Conservation (phyloP, 2,329 filamentous ascomycete genomes). For the Trichoderma atrobrunneum region DNA sequence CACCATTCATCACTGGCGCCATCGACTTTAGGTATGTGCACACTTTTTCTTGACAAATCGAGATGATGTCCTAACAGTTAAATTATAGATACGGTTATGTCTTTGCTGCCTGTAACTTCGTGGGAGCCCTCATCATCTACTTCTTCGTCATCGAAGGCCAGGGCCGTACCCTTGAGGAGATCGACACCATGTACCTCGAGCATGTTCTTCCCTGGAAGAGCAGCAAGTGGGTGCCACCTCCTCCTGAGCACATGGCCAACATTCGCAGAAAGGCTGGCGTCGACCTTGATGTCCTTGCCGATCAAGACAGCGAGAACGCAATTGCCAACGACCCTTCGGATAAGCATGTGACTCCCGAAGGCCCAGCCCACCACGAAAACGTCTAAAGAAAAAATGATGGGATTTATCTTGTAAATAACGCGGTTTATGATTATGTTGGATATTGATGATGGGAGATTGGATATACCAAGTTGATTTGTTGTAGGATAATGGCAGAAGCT, state of each 20-base stretch:
- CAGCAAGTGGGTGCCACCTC: slow-evolving; percentile 48
- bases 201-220: slow-evolving; percentile 63
- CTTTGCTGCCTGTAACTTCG: slow-evolving; percentile 69
- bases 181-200: slow-evolving; percentile 74
- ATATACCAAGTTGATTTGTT: slow-evolving; percentile 10
- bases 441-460: not conserved
- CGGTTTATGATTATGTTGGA: not conserved
- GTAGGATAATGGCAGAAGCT: slow-evolving; percentile 2
- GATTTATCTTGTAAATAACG: slow-evolving; percentile 1
- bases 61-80: not conserved
- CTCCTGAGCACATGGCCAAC: slow-evolving; percentile 42
- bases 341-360: not conserved
- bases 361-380: slow-evolving; percentile 16
- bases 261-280: slow-evolving; percentile 43
- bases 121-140: slow-evolving; percentile 64
- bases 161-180: slow-evolving; percentile 72
- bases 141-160: slow-evolving; percentile 76
- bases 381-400: not conserved
- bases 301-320: not conserved
- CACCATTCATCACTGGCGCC: slow-evolving; percentile 69
- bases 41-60: accelerated
- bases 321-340: not conserved
- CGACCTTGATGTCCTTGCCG: slow-evolving; percentile 32
- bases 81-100: slow-evolving; percentile 60
- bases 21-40: slow-evolving; percentile 62